Base-by-base conservation (phyloP, 768 basidiomycete species). In the Roridomyces roridus region DNA sequence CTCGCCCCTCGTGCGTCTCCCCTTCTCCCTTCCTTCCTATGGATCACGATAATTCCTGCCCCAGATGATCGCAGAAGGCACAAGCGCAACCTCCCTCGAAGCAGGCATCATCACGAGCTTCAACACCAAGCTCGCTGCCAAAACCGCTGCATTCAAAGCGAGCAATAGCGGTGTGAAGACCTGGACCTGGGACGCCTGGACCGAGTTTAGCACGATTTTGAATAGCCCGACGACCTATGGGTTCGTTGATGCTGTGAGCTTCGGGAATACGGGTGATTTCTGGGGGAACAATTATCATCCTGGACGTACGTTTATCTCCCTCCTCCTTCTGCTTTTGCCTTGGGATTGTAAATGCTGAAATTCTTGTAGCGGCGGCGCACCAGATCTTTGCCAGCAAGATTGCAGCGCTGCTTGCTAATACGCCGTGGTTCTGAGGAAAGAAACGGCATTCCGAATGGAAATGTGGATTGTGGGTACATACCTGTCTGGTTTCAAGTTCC, bases 201-300 rank as follows among this genome's bases (percentile, higher is more conserved):
- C 81, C 0, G 74, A 72, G 24, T 85, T 85, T 70, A 77, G 73
- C n/a, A 75, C 71, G 4, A 79, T 86, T 18, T 68, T 86, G 11
- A 72, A 81, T 68, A 51, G 69, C 26, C 82, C 85, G 4, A 74
- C 71, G 3, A 64, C 73, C 18, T 86, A 79, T 51, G 85, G 85
- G 0, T 85, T 86, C 67, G 70, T 74, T 17, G 84, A 87, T 61
- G 77, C 76, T 1, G 77, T 76, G 1, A 84, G 84, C 6, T 67
- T 65, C 21, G 71, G 68, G 29, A 29, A 43, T 24, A 42, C 75
- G 14, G 76, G 75, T 15, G 70, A 77, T 44, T 85, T 85, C 75
- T 85, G 84, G 84, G 80, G 83, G 12, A 82, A 85, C 55, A 76
- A 81, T 64, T 82, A 41, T 41, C 57, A 59, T 25, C 57, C 57